Conservation (phyloP, 441 rosid species). For the Pelargonium myrrhifolium region DNA sequence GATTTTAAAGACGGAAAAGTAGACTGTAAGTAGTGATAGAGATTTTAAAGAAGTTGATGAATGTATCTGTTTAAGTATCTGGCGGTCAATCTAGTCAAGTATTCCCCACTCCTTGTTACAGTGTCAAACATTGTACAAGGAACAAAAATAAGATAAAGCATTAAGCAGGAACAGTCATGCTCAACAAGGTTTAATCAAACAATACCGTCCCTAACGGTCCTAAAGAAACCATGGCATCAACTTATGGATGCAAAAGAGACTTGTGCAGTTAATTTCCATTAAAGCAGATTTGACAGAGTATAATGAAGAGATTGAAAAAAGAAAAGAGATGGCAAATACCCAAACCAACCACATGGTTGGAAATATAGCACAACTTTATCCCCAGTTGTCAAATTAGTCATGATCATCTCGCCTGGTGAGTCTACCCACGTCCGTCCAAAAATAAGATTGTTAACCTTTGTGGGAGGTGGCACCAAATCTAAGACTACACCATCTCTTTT, state of each 20-base stretch:
- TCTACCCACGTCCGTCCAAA: conserved; percentile 98
- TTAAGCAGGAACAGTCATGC: background rate
- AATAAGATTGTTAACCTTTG: conserved; percentile 88
- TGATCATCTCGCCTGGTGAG: conserved; percentile 87
- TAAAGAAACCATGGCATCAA: background rate
- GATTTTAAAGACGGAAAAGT: background rate
- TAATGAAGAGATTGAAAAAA: background rate
- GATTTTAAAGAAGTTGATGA: too few relatives aligned
- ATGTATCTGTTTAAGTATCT: too few relatives aligned
- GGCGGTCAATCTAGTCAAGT: too few relatives aligned
- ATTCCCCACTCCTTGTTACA: too few relatives aligned
- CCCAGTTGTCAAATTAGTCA: conserved; percentile 84
- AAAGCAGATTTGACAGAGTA: background rate
- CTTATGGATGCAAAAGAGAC: background rate
- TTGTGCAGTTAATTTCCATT: background rate
- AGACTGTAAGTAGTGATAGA: too few relatives aligned
- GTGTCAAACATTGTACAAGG: too few relatives aligned
- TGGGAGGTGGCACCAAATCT: conserved; percentile 89
- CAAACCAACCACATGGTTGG: conserved; percentile 99
- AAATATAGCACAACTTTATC: conserved; percentile 89
- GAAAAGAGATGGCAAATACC: conserved; percentile 39
- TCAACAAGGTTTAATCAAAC: background rate
- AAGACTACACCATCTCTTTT: conserved; percentile 85
- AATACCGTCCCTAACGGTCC: too few relatives aligned
- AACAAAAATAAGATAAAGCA: background rate